Evolutionary conservation across 805 yeast genomes (phyloP), one percentile per base, ranked within the genome.

Genomic region (Suhomyces xylopsoci): DNA sequence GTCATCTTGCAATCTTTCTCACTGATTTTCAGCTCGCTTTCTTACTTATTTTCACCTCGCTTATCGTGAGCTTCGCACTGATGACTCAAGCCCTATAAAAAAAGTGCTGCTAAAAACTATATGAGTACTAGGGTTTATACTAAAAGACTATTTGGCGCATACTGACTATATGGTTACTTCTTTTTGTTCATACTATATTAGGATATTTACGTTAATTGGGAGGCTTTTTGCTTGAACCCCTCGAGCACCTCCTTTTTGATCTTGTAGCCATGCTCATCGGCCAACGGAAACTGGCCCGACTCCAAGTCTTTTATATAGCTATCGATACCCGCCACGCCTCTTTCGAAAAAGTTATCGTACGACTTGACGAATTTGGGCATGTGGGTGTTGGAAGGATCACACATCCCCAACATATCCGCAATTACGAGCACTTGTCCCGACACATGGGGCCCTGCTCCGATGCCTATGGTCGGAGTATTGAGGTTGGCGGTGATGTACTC

Each of bases 401-500:
- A 74, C 88, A 86, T 81, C 0, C 97, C 97, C 30, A 93, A 71
- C 70, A 89, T 62, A 65, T 93, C 99, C 3, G 89, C 81, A 67
- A 88, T 84, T 0, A 93, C 99, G 38, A 93, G 76, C 1, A 93
- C 97, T 67, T 94, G 98, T 0, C 97, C 98, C 34, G 88, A 81
- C 7, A 93, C 86, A 7, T 72, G 71, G 20, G 83, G 81, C 0
- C 99, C 98, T 0, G 98, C 97, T 4, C 99, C 99, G 47, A 93
- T 93, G 3, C 99, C 99, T 58, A 93, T 91, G 0, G 96, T 88
- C 0, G 98, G 97, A 1, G 93, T 76, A 1, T 65, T 48, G 30
- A 91, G 65, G 12, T 74, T 71, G 2, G 75, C 65, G 0, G 97
- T 88, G 26, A 94, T 82, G 51, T 74, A 72, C 44, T 74, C 66